Evolutionary conservation across 345 rosid species (phyloP).

Genomic region (Limnanthes douglasii): DNA sequence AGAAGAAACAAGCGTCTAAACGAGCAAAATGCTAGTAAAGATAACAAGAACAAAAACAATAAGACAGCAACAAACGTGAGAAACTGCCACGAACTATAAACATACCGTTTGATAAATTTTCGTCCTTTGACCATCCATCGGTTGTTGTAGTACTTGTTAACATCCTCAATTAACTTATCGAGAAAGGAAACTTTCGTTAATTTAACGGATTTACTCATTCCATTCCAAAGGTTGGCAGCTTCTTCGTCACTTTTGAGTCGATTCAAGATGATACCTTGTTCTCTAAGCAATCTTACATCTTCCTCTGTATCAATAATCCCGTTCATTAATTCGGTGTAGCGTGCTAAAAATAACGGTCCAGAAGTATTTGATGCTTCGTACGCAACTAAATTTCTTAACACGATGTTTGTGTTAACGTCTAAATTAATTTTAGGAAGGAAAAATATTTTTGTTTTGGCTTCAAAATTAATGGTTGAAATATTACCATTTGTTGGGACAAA

Average conservation of each 20-base stretch:
- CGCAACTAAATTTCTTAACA: slow-evolving; percentile 61
- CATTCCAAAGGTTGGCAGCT: slow-evolving; percentile 67
- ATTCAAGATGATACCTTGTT: slow-evolving; percentile 43
- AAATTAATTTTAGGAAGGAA: slow-evolving; percentile 45
- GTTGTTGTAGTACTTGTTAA: slow-evolving; percentile 39
- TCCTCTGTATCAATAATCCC: slow-evolving; percentile 58
- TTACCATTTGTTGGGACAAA: slow-evolving; percentile 29
- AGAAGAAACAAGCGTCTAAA: too few species aligned
- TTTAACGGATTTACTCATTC: slow-evolving; percentile 57
- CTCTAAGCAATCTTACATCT: slow-evolving; percentile 57
- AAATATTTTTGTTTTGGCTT: slow-evolving; percentile 17
- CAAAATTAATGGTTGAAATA: slow-evolving; percentile 28
- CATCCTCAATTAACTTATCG: slow-evolving; percentile 64
- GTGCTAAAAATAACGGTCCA: slow-evolving; percentile 53
- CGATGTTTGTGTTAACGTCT: slow-evolving; percentile 41
- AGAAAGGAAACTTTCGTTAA: slow-evolving; percentile 46
- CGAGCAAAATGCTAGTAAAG: slow-evolving; percentile 35
- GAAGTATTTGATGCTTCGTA: slow-evolving; percentile 48
- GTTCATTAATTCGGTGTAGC: slow-evolving; percentile 66
- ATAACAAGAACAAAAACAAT: slow-evolving; percentile 30
- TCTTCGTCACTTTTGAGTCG: slow-evolving; percentile 52
- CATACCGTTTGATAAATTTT: slow-evolving; percentile 23
- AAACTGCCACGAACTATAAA: slow-evolving; percentile 54
- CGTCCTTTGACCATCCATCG: slow-evolving; percentile 35
- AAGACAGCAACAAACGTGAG: slow-evolving; percentile 33